Conservation (phyloP, 148 eudicot genomes). For the Vaccinium myrtillus region DNA sequence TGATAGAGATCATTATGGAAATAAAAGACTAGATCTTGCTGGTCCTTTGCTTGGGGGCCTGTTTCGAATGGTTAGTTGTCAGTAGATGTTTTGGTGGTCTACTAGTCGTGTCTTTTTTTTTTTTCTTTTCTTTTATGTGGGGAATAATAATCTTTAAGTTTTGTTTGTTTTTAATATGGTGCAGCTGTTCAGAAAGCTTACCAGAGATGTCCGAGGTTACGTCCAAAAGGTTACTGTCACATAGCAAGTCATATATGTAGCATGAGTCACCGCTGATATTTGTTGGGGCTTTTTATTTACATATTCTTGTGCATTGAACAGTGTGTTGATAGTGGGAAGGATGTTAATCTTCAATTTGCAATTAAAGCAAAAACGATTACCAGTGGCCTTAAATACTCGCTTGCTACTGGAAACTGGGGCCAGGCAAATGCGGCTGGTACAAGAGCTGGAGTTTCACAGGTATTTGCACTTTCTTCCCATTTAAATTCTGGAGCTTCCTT, state of each 20-base stretch:
- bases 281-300: background rate
- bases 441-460: slow-evolving; percentile 98
- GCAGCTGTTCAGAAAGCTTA: slow-evolving; percentile 85
- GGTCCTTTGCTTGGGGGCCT: slow-evolving; percentile 97
- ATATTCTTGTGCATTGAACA: slow-evolving; percentile 19
- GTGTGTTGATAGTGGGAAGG: slow-evolving; percentile 92
- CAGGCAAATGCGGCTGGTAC: slow-evolving; percentile 99
- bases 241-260: background rate
- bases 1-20: slow-evolving; percentile 98
- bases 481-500: background rate
- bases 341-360: slow-evolving; percentile 91
- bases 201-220: slow-evolving; percentile 92
- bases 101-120: background rate
- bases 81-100: background rate
- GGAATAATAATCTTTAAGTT: background rate
- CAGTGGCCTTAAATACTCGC: slow-evolving; percentile 95
- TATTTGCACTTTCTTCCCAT: background rate
- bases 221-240: slow-evolving; percentile 66
- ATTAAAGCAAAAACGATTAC: slow-evolving; percentile 97
- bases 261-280: background rate
- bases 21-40: slow-evolving; percentile 97
- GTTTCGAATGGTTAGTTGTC: slow-evolving; percentile 63
- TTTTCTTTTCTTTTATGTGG: background rate
- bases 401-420: slow-evolving; percentile 99
- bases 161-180: background rate